Evolutionary conservation across 2,329 filamentous ascomycete species (phyloP).

Genomic region (Trichophyton verrucosum): DNA sequence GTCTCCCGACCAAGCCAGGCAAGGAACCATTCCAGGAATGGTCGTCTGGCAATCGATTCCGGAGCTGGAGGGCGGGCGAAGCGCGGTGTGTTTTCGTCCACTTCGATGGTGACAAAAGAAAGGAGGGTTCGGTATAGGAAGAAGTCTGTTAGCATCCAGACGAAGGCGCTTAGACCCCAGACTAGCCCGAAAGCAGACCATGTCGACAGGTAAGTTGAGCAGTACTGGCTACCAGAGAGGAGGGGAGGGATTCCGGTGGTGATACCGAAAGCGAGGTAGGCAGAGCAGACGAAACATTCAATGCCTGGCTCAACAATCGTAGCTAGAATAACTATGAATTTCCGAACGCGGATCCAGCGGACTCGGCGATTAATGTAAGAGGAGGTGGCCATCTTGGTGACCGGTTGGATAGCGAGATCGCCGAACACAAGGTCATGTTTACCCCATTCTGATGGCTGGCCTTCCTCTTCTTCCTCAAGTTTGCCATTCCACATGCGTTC

Average conservation of each 20-base stretch:
- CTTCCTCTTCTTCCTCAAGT: slow-evolving; percentile 27
- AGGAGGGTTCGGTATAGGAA: slow-evolving; percentile 62
- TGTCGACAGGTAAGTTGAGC: slow-evolving; percentile 45
- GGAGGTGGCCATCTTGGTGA: slow-evolving; percentile 62
- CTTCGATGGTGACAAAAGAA: slow-evolving; percentile 55
- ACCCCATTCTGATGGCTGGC: slow-evolving; percentile 37
- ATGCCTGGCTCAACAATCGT: slow-evolving; percentile 89
- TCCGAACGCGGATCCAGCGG: slow-evolving; percentile 83
- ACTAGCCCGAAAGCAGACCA: slow-evolving; percentile 54
- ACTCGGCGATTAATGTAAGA: slow-evolving; percentile 72
- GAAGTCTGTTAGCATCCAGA: slow-evolving; percentile 69
- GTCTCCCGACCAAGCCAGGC: slow-evolving; percentile 79
- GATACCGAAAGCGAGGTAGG: slow-evolving; percentile 65
- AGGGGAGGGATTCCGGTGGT: slow-evolving; percentile 53
- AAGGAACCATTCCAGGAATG: slow-evolving; percentile 57
- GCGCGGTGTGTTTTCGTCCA: slow-evolving; percentile 58
- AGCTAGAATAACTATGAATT: slow-evolving; percentile 81
- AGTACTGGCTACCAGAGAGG: slow-evolving; percentile 34
- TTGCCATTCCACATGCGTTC: slow-evolving; percentile 67
- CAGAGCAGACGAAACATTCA: slow-evolving; percentile 72
- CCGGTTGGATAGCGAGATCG: slow-evolving; percentile 81
- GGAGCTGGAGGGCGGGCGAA: slow-evolving; percentile 50
- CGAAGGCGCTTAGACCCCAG: slow-evolving; percentile 53
- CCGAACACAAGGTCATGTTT: slow-evolving; percentile 79
- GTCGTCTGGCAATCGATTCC: slow-evolving; percentile 38